phyloP scores from a whole-genome alignment of 2,329 filamentous ascomycete species.

The Kalmusia sp. region DNA sequence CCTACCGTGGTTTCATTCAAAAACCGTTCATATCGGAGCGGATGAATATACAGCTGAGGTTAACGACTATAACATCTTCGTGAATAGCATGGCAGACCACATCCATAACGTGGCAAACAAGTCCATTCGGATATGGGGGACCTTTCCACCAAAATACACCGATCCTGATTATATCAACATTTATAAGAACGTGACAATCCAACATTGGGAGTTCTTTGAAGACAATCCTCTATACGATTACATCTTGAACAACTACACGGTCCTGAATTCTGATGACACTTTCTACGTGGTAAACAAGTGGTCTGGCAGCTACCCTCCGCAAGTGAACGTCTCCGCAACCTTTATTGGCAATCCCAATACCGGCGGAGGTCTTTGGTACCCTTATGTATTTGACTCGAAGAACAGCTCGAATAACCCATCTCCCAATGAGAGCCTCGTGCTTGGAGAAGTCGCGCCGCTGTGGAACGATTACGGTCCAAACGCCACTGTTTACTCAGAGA shows the following conservation, averaged over 20 bases:
- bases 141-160: slow-evolving; percentile 44
- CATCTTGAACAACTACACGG: slow-evolving; percentile 37
- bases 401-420: slow-evolving; percentile 44
- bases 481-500: slow-evolving; percentile 51
- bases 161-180: slow-evolving; percentile 31
- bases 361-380: slow-evolving; percentile 49
- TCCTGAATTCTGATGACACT: slow-evolving; percentile 54
- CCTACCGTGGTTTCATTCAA: slow-evolving; percentile 30
- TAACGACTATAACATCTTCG: slow-evolving; percentile 29
- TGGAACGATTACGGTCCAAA: slow-evolving; percentile 56
- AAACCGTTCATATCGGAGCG: slow-evolving; percentile 29
- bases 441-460: slow-evolving; percentile 47
- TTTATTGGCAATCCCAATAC: slow-evolving; percentile 51
- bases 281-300: slow-evolving; percentile 59
- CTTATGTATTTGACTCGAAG: slow-evolving; percentile 47
- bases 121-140: slow-evolving; percentile 36
- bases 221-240: slow-evolving; percentile 51
- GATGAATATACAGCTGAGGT: slow-evolving; percentile 28
- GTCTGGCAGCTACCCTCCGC: slow-evolving; percentile 50
- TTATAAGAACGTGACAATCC: slow-evolving; percentile 43
- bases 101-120: slow-evolving; percentile 19
- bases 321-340: slow-evolving; percentile 48
- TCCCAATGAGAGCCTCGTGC: slow-evolving; percentile 15
- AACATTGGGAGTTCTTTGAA: slow-evolving; percentile 54
- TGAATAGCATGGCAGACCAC: slow-evolving; percentile 24